phyloP scores from a whole-genome alignment of 805 yeast species.

The Danielia oregonensis region DNA sequence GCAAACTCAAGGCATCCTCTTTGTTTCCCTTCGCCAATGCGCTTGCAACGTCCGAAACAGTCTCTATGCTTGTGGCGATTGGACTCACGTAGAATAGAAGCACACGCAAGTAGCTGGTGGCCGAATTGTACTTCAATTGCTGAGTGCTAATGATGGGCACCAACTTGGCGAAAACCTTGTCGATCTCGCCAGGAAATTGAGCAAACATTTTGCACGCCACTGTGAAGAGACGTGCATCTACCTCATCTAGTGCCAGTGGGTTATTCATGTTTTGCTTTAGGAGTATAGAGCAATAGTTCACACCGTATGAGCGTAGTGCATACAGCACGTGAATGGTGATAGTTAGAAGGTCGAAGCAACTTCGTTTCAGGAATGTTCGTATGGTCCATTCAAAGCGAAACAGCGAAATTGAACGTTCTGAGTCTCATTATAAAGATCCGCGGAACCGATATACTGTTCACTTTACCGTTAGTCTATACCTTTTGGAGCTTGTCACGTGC shows the following conservation, averaged over 20 bases:
- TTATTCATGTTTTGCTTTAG: no score
- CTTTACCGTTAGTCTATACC: no score
- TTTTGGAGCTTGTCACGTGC: no score
- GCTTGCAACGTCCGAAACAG: conserved; percentile 3
- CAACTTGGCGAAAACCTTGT: conserved; percentile 4
- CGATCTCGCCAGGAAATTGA: conserved; percentile 4
- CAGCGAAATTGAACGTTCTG: no score
- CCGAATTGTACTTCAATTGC: conserved; percentile 5
- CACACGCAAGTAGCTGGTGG: conserved; percentile 7
- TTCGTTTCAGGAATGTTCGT: no score
- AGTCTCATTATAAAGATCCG: no score
- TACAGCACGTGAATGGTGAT: no score
- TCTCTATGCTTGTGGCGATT: conserved; percentile 2
- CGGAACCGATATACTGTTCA: no score
- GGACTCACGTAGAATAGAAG: conserved; percentile 11
- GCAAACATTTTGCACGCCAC: conserved; percentile 5
- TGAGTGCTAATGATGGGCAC: conserved; percentile 2
- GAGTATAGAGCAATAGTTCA: no score
- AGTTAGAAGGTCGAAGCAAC: no score
- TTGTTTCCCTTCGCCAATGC: background rate
- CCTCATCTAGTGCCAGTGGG: conserved; percentile 3
- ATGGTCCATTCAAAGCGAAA: no score
- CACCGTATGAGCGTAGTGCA: no score
- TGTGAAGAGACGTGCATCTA: conserved; percentile 12
- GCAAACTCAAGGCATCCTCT: background rate